Conservation (phyloP, 2,329 filamentous ascomycete genomes). For the Alternaria ethzedia region DNA sequence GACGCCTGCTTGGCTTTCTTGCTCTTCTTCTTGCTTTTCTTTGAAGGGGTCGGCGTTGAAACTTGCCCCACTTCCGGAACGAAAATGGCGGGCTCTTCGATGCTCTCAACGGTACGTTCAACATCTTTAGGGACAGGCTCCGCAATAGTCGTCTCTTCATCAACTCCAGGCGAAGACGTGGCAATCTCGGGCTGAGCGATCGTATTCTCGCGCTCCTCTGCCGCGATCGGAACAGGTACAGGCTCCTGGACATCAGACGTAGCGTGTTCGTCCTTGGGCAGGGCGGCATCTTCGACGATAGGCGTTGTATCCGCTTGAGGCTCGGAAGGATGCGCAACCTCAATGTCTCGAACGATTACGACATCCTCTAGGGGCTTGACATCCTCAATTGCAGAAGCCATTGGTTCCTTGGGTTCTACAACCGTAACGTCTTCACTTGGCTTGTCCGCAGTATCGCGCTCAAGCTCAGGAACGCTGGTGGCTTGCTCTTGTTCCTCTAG, state of each 20-base stretch:
- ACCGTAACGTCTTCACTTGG: neutral
- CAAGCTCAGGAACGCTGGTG: conserved; percentile 1
- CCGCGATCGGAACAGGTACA: neutral
- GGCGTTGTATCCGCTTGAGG: neutral
- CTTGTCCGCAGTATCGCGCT: neutral
- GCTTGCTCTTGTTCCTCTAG: conserved; percentile 19
- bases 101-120: neutral
- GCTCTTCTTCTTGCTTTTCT: conserved; percentile 37
- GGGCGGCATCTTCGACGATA: neutral
- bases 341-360: neutral
- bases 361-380: neutral
- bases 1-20: conserved; percentile 37
- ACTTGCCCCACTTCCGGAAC: neutral
- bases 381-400: neutral
- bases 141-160: neutral
- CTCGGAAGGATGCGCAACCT: neutral
- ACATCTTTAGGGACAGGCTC: neutral
- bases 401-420: neutral
- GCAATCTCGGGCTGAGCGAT: neutral
- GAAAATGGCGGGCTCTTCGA: neutral
- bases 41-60: conserved; percentile 1
- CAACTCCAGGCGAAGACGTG: neutral
- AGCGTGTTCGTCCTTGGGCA: neutral
- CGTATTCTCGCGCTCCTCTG: neutral
- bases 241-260: neutral